phyloP scores from a whole-genome alignment of 2,329 filamentous ascomycete genomes.

The Chaetomiaceae sp. region DNA sequence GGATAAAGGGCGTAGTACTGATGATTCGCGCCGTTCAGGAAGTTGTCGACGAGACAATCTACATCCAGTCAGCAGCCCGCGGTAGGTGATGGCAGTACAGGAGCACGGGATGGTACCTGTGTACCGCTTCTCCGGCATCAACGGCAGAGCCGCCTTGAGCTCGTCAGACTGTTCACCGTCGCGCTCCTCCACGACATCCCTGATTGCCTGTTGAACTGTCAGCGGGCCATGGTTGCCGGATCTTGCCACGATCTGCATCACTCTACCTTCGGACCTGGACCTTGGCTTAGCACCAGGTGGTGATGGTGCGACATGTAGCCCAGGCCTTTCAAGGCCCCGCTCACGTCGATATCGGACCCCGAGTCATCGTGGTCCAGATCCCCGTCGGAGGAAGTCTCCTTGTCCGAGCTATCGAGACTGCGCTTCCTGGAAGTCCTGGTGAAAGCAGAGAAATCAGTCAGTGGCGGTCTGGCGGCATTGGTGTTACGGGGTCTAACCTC shows the following conservation, averaged over 20 bases:
- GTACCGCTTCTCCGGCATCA: conserved; percentile 36
- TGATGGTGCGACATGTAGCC: conserved; percentile 26
- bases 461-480: not conserved
- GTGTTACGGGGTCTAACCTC: conserved; percentile 8
- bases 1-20: conserved; percentile 44
- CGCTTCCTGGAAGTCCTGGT: conserved; percentile 25
- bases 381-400: conserved; percentile 3
- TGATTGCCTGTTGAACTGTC: conserved; percentile 10
- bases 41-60: conserved; percentile 45
- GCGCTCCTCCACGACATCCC: conserved; percentile 15
- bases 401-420: conserved; percentile 18
- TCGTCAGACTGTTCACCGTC: conserved; percentile 26
- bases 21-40: conserved; percentile 40
- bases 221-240: not conserved
- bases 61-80: conserved; percentile 6
- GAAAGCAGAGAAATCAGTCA: conserved; percentile 2
- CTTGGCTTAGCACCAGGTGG: conserved; percentile 23
- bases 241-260: not conserved
- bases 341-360: conserved; percentile 19
- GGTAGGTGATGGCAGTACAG: not conserved
- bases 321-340: conserved; percentile 21
- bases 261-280: conserved; percentile 19
- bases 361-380: conserved; percentile 13
- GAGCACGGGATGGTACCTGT: conserved; percentile 28
- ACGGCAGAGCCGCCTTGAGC: conserved; percentile 30